Percentiles rank a stretch among this genome's conserved stretches.
These are phyloP conservation scores for Fusarium protoensiforme DNA, from an alignment of 2,329 filamentous ascomycete genomes.

Conservation along the genomic window DNA sequence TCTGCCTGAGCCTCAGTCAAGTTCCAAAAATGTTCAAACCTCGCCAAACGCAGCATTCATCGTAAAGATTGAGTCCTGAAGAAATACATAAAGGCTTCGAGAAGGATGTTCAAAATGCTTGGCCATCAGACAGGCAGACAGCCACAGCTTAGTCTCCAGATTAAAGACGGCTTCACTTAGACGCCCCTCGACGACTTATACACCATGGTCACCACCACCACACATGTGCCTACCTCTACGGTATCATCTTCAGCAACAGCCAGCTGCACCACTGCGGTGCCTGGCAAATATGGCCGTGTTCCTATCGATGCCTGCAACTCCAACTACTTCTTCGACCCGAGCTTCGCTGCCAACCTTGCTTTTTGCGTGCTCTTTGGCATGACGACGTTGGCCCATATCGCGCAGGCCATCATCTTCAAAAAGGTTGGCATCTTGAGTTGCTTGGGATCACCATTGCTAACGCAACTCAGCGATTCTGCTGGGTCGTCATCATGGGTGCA, in stretches of 20 bases:
- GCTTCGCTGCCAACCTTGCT: slow-evolving; percentile 47
- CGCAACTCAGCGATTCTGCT: slow-evolving; percentile 45
- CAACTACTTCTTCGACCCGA: slow-evolving; percentile 48
- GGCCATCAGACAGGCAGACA: slow-evolving; percentile 1
- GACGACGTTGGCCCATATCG: slow-evolving; percentile 41
- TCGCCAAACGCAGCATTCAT: background rate
- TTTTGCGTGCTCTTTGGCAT: slow-evolving; percentile 48
- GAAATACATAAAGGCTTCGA: slow-evolving; percentile 24
- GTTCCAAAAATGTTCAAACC: background rate
- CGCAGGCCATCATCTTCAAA: slow-evolving; percentile 45
- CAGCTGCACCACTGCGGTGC: slow-evolving; percentile 49
- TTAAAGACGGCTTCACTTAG: background rate
- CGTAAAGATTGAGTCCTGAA: background rate
- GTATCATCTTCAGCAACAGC: slow-evolving; percentile 45
- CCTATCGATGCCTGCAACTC: slow-evolving; percentile 47
- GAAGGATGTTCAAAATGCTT: background rate
- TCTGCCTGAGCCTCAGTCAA: slow-evolving; percentile 9
- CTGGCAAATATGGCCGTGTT: slow-evolving; percentile 46
- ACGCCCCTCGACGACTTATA: background rate
- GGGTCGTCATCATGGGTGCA: slow-evolving; percentile 54
- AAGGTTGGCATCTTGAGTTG: slow-evolving; percentile 37
- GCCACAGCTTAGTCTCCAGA: background rate
- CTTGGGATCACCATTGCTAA: background rate
- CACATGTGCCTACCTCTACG: slow-evolving; percentile 40
- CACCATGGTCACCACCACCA: slow-evolving; percentile 38